phyloP scores from a whole-genome alignment of 768 basidiomycete genomes.

The Infundibulicybe gibba region DNA sequence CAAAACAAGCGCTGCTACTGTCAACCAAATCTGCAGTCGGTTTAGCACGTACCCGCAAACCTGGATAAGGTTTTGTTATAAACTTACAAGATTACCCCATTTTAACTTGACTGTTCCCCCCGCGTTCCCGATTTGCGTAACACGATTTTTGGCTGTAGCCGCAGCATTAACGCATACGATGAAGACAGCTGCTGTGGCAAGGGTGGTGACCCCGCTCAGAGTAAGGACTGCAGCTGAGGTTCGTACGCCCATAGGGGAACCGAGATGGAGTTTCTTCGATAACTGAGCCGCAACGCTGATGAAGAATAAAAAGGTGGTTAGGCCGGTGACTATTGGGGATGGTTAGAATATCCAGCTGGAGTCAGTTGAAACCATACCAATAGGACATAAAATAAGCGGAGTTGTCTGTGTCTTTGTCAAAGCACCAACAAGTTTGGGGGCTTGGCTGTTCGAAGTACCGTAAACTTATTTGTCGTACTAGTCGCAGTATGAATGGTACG shows the following conservation, averaged over 20 bases:
- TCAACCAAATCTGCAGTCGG: conserved; percentile 8
- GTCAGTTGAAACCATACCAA: conserved; percentile 5
- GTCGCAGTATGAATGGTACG: not conserved
- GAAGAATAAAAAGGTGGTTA: conserved; percentile 5
- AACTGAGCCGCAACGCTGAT: conserved; percentile 1
- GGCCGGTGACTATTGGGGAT: conserved; percentile 3
- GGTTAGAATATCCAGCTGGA: not conserved
- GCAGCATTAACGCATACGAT: conserved; percentile 8
- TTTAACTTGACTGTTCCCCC: conserved; percentile 5
- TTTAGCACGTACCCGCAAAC: not conserved
- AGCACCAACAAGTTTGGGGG: conserved; percentile 2
- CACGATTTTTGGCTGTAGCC: conserved; percentile 6
- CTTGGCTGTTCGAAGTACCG: not conserved
- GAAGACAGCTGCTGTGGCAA: conserved; percentile 7
- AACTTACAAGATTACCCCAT: conserved; percentile 12
- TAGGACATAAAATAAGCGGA: conserved; percentile 11
- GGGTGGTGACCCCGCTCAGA: conserved; percentile 4
- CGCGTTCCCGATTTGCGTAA: conserved; percentile 1
- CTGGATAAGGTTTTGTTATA: not conserved
- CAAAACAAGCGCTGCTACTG: conserved; percentile 5
- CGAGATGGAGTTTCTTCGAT: not conserved
- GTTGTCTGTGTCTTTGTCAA: conserved; percentile 7
- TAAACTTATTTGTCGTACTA: not conserved
- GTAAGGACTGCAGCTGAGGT: conserved; percentile 2
- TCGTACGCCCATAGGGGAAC: conserved; percentile 3